Conservation (phyloP, 2,329 filamentous ascomycete species). For the Colletotrichum acutatum region DNA sequence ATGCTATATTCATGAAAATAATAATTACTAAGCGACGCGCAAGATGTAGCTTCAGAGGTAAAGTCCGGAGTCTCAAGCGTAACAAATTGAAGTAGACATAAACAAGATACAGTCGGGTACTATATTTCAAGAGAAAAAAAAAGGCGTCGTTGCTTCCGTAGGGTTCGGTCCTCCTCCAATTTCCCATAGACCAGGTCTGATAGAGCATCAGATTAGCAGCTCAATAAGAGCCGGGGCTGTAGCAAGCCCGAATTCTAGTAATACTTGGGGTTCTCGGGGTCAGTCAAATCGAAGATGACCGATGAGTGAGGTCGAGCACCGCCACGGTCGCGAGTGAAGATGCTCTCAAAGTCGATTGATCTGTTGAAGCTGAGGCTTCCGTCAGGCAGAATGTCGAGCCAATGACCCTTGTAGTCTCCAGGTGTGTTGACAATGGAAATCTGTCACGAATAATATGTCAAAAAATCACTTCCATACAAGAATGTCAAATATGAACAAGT, state of each 20-base stretch:
- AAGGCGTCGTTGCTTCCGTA: neutral
- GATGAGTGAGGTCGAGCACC: slow-evolving; percentile 67
- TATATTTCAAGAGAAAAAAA: neutral
- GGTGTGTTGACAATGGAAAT: slow-evolving; percentile 71
- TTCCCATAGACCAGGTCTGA: neutral
- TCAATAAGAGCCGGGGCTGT: neutral
- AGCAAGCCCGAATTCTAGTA: slow-evolving; percentile 46
- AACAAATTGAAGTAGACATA: neutral
- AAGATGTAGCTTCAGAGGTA: neutral
- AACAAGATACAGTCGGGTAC: neutral
- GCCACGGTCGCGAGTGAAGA: slow-evolving; percentile 62
- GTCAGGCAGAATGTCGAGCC: slow-evolving; percentile 67
- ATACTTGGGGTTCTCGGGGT: slow-evolving; percentile 62
- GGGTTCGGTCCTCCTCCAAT: neutral
- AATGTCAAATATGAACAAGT: neutral
- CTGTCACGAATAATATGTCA: slow-evolving; percentile 18
- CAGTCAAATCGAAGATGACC: slow-evolving; percentile 67
- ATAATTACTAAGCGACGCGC: neutral
- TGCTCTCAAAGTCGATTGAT: slow-evolving; percentile 64
- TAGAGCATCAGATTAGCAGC: neutral
- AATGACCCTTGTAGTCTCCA: slow-evolving; percentile 70
- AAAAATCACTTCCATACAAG: neutral
- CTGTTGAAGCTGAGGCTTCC: slow-evolving; percentile 70
- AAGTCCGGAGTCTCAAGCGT: neutral
- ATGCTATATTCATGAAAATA: neutral